A percentile compares a stretch with the other conserved stretches of the same genome.
Conservation (phyloP, 768 basidiomycete genomes). For the Termitomyces sp. region DNA sequence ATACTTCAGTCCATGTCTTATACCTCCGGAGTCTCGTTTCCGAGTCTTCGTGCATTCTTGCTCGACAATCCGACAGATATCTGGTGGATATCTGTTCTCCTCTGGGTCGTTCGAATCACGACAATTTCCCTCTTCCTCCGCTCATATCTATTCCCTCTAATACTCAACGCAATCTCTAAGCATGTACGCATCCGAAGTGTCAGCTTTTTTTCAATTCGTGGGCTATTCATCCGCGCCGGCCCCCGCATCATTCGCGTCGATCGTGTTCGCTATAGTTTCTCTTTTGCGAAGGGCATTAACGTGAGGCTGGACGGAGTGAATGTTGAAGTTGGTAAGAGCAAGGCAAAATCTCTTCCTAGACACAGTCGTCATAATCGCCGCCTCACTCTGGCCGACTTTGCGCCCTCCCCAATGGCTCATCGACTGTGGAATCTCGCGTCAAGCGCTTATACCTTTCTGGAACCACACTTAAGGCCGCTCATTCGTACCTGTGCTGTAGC, state of each 20-base stretch:
- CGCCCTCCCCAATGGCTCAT: conserved; percentile 41
- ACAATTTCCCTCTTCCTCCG: conserved; percentile 58
- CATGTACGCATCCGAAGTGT: conserved; percentile 69
- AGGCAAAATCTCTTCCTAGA: conserved; percentile 14
- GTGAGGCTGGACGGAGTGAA: conserved; percentile 61
- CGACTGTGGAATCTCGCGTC: conserved; percentile 36
- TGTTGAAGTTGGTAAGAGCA: conserved; percentile 42
- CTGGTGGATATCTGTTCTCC: conserved; percentile 38
- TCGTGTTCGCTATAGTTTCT: conserved; percentile 62
- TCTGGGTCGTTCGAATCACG: conserved; percentile 49
- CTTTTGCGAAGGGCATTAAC: conserved; percentile 52
- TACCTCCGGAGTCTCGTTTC: conserved; percentile 8
- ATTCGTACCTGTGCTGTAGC: conserved; percentile 54
- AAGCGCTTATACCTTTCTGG: conserved; percentile 41
- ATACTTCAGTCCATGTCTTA: conserved; percentile 4
- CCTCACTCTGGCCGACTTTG: conserved; percentile 45
- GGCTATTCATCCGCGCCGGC: conserved; percentile 63
- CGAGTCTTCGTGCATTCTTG: conserved; percentile 24
- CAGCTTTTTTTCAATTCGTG: conserved; percentile 75
- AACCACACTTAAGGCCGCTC: conserved; percentile 61
- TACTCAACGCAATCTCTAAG: conserved; percentile 57
- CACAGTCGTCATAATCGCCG: conserved; percentile 33
- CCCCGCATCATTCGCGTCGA: conserved; percentile 57
- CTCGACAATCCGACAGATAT: conserved; percentile 26
- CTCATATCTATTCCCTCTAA: conserved; percentile 63